Base-by-base conservation (phyloP, 148 eudicot genomes). In the Spergularia marina region DNA sequence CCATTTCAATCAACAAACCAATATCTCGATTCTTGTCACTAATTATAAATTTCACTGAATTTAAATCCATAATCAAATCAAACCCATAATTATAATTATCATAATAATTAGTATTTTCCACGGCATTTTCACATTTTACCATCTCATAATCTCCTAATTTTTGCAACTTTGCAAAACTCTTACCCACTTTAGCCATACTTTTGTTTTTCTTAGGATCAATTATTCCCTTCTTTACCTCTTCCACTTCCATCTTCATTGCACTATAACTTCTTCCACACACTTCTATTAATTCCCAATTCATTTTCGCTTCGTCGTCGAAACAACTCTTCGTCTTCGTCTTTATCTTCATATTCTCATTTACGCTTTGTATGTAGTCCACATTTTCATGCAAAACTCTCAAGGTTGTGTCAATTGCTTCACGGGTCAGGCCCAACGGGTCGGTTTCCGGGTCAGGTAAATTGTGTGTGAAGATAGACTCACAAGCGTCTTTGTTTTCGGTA, bases 121-220 rank as follows among this genome's bases (percentile, higher is more conserved):
- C 53, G 34, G n/a, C 34, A 3, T 25, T 63, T 39, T 70, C 75
- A 77, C 80, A 77, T 51, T 61, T 77, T 52, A 17, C 62, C 73
- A 70, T 77, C 57, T 77, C 54, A 57, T 47, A 47, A 51, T 62
- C 18, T 52, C 23, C 61, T 36, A 60, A 47, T 70, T 39, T 18
- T 61, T 70, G 12, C 63, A 68, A 44, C 6, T 76, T 59, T 8
- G 34, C 21, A 44, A 76, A 76, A 47, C 39, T 58, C 16, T 57
- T 17, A 58, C 74, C 67, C 59, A 68, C 8, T 68, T 49, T 47
- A 7, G 40, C 49, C 65, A 70, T 54, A 52, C 75, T 77, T 12
- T 53, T 25, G 16, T 69, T 40, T 0, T 47, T 60, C 60, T 53
- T 17, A 34, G 36, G 6, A 17, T 60, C 47, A 60, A 61, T 13